These are phyloP conservation scores for Mortierella sp. DNA, from an alignment of 371 early-diverging fungal genomes.

Conservation along the genomic window DNA sequence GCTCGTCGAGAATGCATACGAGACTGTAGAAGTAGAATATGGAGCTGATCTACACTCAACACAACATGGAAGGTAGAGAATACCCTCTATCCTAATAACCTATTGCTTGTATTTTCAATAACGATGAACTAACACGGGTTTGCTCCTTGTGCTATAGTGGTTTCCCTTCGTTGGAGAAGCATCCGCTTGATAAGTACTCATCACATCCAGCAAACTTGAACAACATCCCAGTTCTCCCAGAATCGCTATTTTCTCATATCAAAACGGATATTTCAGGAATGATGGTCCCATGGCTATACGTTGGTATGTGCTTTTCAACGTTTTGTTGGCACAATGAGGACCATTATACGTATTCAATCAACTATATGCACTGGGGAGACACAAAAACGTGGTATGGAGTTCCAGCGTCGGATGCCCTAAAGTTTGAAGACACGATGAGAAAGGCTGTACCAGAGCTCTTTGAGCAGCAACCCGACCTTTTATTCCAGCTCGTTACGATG, in stretches of 20 bases:
- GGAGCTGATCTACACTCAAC: conserved; percentile 95
- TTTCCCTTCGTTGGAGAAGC: conserved; percentile 76
- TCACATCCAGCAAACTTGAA: conserved; percentile 90
- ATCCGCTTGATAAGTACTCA: conserved; percentile 72
- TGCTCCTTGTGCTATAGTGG: conserved; percentile 63
- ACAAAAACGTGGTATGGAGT: conserved; percentile 98
- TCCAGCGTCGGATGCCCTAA: conserved; percentile 82
- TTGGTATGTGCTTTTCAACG: conserved; percentile 96
- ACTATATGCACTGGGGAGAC: conserved; percentile 97
- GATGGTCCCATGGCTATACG: conserved; percentile 97
- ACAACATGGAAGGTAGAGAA: conserved; percentile 84
- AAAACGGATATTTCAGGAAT: conserved; percentile 92
- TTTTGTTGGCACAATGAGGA: conserved; percentile 99
- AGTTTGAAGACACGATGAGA: conserved; percentile 89
- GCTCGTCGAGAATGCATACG: conserved; percentile 86
- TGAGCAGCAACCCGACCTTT: conserved; percentile 89
- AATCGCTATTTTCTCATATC: conserved; percentile 88
- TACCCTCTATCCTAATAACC: neutral
- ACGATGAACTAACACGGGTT: neutral
- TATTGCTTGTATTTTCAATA: neutral
- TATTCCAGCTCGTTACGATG: conserved; percentile 94
- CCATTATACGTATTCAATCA: conserved; percentile 95
- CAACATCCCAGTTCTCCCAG: conserved; percentile 84
- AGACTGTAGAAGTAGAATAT: conserved; percentile 93
- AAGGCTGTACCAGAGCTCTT: conserved; percentile 90